Base-by-base conservation (phyloP, 116 monocot species). In the Phalaenopsis hybrid region DNA sequence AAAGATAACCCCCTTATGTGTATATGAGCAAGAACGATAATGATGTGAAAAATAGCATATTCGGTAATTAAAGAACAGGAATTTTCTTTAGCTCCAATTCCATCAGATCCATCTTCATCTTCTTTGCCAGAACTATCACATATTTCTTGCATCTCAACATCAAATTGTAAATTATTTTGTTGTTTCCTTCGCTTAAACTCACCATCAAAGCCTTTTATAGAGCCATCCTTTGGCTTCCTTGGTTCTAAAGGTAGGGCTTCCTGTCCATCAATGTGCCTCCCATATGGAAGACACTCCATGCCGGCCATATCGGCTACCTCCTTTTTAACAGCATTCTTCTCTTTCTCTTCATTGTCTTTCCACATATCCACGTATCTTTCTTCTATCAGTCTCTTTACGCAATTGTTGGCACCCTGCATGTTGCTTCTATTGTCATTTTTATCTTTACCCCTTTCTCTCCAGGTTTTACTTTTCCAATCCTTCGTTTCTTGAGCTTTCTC, bases 401-500 rank as follows among this genome's bases (percentile, higher is more conserved):
- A 82, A 83, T 49, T 86, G 51, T 75, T 81, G 25, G 80, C 76
- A 61, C 63, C 65, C 44, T 80, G 84, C 41, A 85, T 20, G 70
- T 57, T 83, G 57, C 49, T 80, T 48, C 77, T 81, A 12, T 74
- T 81, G 25, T 90, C 63, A n/a, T n/a, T n/a, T n/a, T n/a, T n/a
- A 79, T 86, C 89, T 72, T 84, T 89, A 41, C 89, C 92, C 55
- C 78, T 92, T 45, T 87, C 90, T 43, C 65, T 84, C 72, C 81
- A 80, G 77, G 87, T 87, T 77, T 83, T 89, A 43, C 85, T 44
- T 41, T 83, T 92, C n/a, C 86, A 88, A 44, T 90, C 92, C 73
- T 90, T 90, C 78, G 68, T 87, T 83, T 84, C 87, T 61, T 85
- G 85, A 21, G 88, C 90, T 65, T 84, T 92, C 48, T 90, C 92